phyloP scores from a whole-genome alignment of 2,329 filamentous ascomycete species.

The Cordyceps tenuipes region DNA sequence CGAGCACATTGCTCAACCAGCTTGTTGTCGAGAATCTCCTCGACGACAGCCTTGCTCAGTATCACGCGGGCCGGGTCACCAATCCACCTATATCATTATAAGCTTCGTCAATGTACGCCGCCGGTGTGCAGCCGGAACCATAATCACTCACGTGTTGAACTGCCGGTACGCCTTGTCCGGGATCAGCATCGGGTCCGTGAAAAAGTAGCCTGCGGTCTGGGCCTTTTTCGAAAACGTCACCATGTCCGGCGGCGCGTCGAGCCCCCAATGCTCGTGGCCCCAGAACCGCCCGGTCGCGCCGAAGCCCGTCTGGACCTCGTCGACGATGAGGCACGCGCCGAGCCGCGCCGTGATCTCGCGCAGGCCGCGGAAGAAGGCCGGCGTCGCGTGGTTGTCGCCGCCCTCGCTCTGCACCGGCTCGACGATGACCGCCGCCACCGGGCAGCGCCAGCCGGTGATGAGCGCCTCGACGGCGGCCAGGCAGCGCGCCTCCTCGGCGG shows the following conservation, averaged over 20 bases:
- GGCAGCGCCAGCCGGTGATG: conserved; percentile 58
- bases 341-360: conserved; percentile 63
- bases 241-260: conserved; percentile 66
- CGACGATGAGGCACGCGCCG: conserved; percentile 67
- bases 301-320: conserved; percentile 77
- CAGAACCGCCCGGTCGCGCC: conserved; percentile 84
- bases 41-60: conserved; percentile 68
- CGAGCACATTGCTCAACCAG: conserved; percentile 57
- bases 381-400: conserved; percentile 75
- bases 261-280: conserved; percentile 79
- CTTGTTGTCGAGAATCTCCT: conserved; percentile 62
- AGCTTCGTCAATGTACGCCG: not conserved
- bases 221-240: conserved; percentile 88
- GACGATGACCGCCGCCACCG: conserved; percentile 64
- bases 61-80: conserved; percentile 71
- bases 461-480: conserved; percentile 65
- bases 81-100: conserved; percentile 43
- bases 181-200: conserved; percentile 61
- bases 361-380: conserved; percentile 68
- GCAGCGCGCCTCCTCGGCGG: conserved; percentile 61
- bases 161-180: conserved; percentile 79
- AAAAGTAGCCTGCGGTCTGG: conserved; percentile 78
- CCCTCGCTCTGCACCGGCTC: conserved; percentile 80
- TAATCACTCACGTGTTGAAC: conserved; percentile 55
- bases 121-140: not conserved